A percentile compares a stretch with the other conserved stretches of the same genome.
Evolutionary conservation across 2,329 filamentous ascomycete genomes (phyloP).

Genomic region (Allantophomopsis cytisporea): DNA sequence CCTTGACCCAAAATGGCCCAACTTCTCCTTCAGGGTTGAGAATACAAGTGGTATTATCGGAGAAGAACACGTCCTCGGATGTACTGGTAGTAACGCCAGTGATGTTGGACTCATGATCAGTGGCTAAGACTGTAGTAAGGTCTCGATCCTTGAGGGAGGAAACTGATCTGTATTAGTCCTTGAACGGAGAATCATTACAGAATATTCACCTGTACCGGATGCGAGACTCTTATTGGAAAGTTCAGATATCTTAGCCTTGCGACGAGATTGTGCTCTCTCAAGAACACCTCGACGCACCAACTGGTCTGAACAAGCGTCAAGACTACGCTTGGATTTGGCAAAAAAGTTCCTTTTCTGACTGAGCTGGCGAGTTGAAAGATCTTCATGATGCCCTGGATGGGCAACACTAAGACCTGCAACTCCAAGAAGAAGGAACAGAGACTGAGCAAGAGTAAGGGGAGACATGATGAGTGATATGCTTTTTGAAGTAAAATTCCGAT

Average conservation of each 20-base stretch:
- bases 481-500: no score
- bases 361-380: no score
- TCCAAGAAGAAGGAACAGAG: no score
- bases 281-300: slow-evolving; percentile 21
- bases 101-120: slow-evolving; percentile 8
- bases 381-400: no score
- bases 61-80: slow-evolving; percentile 23
- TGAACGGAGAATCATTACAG: no score
- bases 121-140: slow-evolving; percentile 8
- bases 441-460: no score
- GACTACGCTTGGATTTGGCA: slow-evolving; percentile 6
- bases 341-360: no score
- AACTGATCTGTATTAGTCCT: neutral
- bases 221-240: slow-evolving; percentile 18
- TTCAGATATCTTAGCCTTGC: slow-evolving; percentile 17
- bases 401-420: no score
- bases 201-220: slow-evolving; percentile 1
- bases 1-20: slow-evolving; percentile 35
- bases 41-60: slow-evolving; percentile 29
- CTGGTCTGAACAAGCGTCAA: slow-evolving; percentile 21
- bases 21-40: slow-evolving; percentile 36
- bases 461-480: no score
- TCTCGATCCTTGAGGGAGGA: slow-evolving; percentile 5
- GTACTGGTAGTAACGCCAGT: slow-evolving; percentile 19
- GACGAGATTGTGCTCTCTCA: slow-evolving; percentile 19